Base-by-base conservation (phyloP, 768 basidiomycete genomes). In the Tylopilus vinaceipallidus region DNA sequence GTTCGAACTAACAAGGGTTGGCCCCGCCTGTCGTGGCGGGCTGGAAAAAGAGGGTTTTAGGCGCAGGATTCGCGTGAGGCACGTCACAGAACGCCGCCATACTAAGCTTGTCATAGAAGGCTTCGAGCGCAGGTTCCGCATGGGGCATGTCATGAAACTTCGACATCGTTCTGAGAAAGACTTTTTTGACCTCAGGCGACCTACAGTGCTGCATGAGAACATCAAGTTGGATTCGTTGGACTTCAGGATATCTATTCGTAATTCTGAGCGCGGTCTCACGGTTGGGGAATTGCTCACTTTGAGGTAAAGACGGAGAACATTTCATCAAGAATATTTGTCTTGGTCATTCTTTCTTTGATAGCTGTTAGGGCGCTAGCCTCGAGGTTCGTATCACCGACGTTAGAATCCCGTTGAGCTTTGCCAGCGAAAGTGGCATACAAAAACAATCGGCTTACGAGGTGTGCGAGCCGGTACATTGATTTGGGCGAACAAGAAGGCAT, bases 391-490 rank as follows among this genome's bases (percentile, higher is more conserved):
- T 64, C 23, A 12, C 35, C 56, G n/a, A 63, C 9, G 62, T 63
- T 38, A 3, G 4, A 26, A 35, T 8, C 9, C 0, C 2, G 41
- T 19, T 39, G 39, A 8, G n/a, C 9, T 19, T 6, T 22, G 17
- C 22, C 26, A 44, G 24, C 24, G 16, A 1, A 35, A 14, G 16
- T 23, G 12, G 6, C 5, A 24, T 27, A 4, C n/a, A 6, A n/a
- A 24, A 11, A 19, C 9, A 9, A 45, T 16, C n/a, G n/a, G 2
- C 63, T 50, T 32, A 67, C 70, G 32, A 69, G 66, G n/a, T 58
- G 45, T 7, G 71, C 67, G 2, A 71, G 47, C 41, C 66, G 67
- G 27, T 70, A 70, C 65, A 71, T 71, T 0, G 70, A 71, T 58
- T 70, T 71, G 13, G 70, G 69, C 16, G 69, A 70, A 45, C 69